These are phyloP conservation scores for Hypocrella siamensis DNA, from an alignment of 2,329 filamentous ascomycete species.

Conservation along the genomic window DNA sequence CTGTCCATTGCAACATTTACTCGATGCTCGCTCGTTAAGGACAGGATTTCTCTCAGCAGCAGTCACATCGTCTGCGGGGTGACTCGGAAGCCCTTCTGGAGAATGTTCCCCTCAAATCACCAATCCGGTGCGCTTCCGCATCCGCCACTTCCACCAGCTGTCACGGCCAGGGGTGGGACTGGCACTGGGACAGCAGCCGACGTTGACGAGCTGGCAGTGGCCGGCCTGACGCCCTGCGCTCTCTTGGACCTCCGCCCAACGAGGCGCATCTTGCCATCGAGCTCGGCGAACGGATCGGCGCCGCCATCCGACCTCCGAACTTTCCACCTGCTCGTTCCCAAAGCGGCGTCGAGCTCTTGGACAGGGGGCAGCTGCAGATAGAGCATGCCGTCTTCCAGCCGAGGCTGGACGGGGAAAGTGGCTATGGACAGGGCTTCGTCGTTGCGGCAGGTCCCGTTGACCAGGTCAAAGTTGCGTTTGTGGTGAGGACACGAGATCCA, in stretches of 20 bases:
- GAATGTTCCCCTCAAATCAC: no score
- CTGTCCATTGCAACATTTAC: no score
- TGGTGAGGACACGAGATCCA: slow-evolving; percentile 81
- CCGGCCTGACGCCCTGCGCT: slow-evolving; percentile 19
- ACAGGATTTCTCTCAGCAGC: no score
- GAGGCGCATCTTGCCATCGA: slow-evolving; percentile 26
- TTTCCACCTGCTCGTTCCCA: slow-evolving; percentile 68
- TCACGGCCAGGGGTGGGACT: slow-evolving; percentile 17
- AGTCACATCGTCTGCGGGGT: no score
- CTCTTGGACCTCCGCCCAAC: slow-evolving; percentile 14
- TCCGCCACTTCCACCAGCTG: slow-evolving; percentile 7
- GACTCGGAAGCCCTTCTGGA: no score
- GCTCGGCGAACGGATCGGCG: slow-evolving; percentile 21
- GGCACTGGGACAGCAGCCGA: no score
- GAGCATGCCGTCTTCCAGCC: slow-evolving; percentile 51
- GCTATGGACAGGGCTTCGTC: slow-evolving; percentile 66
- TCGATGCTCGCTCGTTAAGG: no score
- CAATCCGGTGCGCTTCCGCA: slow-evolving; percentile 30
- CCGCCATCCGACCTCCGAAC: slow-evolving; percentile 54
- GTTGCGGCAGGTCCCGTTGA: slow-evolving; percentile 56
- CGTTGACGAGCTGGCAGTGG: background rate
- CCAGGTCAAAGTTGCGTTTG: slow-evolving; percentile 77
- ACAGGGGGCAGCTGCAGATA: slow-evolving; percentile 70
- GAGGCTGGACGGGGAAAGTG: slow-evolving; percentile 62
- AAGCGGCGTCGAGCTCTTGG: slow-evolving; percentile 61